Conservation (phyloP, 2,329 filamentous ascomycete genomes). For the Xylaria hypoxylon region DNA sequence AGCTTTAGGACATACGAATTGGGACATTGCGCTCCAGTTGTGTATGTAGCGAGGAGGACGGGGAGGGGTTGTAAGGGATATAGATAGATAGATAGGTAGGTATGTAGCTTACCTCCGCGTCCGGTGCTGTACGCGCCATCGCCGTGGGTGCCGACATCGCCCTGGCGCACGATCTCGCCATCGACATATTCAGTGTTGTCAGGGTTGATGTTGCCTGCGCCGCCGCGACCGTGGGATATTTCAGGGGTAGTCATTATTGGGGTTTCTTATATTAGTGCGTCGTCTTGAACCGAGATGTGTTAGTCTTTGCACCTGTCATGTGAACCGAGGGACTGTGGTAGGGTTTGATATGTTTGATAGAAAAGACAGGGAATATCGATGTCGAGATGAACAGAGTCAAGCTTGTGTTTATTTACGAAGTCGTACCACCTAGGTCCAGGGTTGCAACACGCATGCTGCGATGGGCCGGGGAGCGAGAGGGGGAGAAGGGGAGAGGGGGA, state of each 20-base stretch:
- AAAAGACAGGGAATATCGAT: neutral
- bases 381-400: neutral
- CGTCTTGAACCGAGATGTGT: neutral
- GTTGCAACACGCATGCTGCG: conserved; percentile 12
- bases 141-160: conserved; percentile 65
- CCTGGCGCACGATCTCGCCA: conserved; percentile 69
- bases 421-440: conserved; percentile 23
- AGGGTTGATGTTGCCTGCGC: conserved; percentile 70
- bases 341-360: neutral
- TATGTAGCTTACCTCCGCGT: conserved; percentile 63
- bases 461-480: conserved; percentile 17
- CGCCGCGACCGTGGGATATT: conserved; percentile 71
- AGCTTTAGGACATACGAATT: neutral
- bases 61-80: neutral
- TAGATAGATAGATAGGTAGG: conserved; percentile 5
- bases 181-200: conserved; percentile 71
- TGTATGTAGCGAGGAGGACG: neutral
- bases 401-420: neutral
- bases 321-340: neutral
- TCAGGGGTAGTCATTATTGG: conserved; percentile 55
- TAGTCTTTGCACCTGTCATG: neutral
- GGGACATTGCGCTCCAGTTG: neutral
- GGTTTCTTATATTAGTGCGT: conserved; percentile 6
- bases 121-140: conserved; percentile 70
- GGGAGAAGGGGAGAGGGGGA: conserved; percentile 8